A percentile compares a stretch with the other conserved stretches of the same genome.
These are phyloP conservation scores for Coemansia sp. DNA, from an alignment of 192 early-diverging fungal genomes.

Conservation along the genomic window DNA sequence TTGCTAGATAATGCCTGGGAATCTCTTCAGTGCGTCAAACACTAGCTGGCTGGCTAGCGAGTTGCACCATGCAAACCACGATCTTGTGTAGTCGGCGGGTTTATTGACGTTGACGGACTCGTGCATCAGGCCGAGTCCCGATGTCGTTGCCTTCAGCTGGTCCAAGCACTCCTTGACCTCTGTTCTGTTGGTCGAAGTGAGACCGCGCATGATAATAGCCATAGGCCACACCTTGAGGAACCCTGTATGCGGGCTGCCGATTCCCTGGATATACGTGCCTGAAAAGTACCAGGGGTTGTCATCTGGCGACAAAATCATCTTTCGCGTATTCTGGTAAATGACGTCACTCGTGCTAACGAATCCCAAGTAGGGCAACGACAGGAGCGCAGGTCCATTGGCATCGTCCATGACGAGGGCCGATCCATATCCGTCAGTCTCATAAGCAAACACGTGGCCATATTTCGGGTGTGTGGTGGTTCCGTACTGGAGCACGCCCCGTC, in stretches of 20 bases:
- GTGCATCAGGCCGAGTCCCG: slow-evolving; percentile 66
- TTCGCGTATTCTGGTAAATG: slow-evolving; percentile 62
- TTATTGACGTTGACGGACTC: slow-evolving; percentile 62
- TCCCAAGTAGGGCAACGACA: slow-evolving; percentile 65
- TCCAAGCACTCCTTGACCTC: slow-evolving; percentile 64
- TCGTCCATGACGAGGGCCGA: slow-evolving; percentile 70
- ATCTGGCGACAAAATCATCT: slow-evolving; percentile 59
- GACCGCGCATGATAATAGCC: slow-evolving; percentile 59
- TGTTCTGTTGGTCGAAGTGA: slow-evolving; percentile 52
- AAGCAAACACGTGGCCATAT: slow-evolving; percentile 65
- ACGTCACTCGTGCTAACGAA: slow-evolving; percentile 57
- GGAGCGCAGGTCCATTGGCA: slow-evolving; percentile 67
- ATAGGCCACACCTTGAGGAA: slow-evolving; percentile 71
- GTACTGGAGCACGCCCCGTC: slow-evolving; percentile 55
- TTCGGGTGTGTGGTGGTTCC: slow-evolving; percentile 58
- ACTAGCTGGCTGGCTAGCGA: slow-evolving; percentile 42
- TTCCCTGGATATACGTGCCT: slow-evolving; percentile 55
- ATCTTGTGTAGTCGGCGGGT: slow-evolving; percentile 33
- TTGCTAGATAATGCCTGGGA: slow-evolving; percentile 41
- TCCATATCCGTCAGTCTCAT: slow-evolving; percentile 75
- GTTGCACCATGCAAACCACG: slow-evolving; percentile 56
- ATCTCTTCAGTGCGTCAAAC: slow-evolving; percentile 30
- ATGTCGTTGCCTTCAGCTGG: slow-evolving; percentile 54
- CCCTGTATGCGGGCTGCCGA: slow-evolving; percentile 68
- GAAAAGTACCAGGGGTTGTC: slow-evolving; percentile 70